Percentiles rank a stretch among this genome's conserved stretches.
Conservation (phyloP, 2,329 filamentous ascomycete species). For the Nannizzia gypsea region DNA sequence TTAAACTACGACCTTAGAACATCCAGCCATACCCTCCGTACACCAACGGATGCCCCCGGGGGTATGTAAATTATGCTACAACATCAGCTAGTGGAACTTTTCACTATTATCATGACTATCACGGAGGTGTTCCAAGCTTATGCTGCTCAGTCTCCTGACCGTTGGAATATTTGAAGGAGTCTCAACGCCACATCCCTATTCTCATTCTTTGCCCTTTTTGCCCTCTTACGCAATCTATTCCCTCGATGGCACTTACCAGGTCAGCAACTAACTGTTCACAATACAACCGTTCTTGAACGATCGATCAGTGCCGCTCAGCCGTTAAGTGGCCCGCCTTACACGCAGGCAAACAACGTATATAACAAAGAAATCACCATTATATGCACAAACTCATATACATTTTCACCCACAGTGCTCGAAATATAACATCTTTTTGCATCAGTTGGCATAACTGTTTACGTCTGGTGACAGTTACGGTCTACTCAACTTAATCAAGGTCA, state of each 20-base stretch:
- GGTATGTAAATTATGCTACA: not conserved
- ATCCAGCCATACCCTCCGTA: not conserved
- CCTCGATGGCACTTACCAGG: not conserved
- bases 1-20: not conserved
- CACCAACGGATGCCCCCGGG: not conserved
- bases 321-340: not conserved
- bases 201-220: not conserved
- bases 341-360: not conserved
- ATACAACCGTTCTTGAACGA: not conserved
- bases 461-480: conserved; percentile 10
- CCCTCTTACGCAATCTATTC: not conserved
- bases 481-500: no score
- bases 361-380: not conserved
- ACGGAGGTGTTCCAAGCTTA: not conserved
- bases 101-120: not conserved
- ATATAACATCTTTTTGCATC: not conserved
- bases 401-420: not conserved
- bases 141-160: not conserved
- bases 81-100: not conserved
- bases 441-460: conserved; percentile 22
- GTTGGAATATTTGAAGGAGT: not conserved
- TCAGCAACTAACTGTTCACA: no score
- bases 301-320: not conserved
- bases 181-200: not conserved
- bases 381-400: not conserved